phyloP scores from a whole-genome alignment of 1,284 basidiomycete genomes.

The Ustilago esculenta region DNA sequence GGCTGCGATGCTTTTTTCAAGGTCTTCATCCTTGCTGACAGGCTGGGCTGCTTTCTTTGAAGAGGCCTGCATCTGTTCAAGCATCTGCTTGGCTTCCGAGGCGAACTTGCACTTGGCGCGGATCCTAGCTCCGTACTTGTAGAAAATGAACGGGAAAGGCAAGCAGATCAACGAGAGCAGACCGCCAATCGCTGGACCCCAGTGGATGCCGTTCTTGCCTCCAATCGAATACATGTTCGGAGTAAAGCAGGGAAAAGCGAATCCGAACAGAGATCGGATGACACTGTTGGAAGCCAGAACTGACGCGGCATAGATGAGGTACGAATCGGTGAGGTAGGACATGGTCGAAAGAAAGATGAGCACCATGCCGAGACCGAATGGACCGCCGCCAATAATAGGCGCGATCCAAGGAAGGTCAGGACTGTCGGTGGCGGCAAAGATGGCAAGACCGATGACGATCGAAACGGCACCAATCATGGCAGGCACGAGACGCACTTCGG shows the following conservation, averaged over 20 bases:
- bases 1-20: conserved; percentile 12
- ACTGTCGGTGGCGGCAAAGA: conserved; percentile 53
- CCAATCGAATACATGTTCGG: conserved; percentile 70
- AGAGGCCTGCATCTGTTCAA: conserved; percentile 37
- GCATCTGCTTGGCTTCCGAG: conserved; percentile 32
- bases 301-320: conserved; percentile 70
- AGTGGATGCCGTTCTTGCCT: conserved; percentile 74
- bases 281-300: conserved; percentile 76
- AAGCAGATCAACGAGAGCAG: conserved; percentile 76
- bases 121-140: conserved; percentile 69
- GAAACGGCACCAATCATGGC: conserved; percentile 65
- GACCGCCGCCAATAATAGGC: conserved; percentile 46
- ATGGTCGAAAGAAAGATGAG: conserved; percentile 72
- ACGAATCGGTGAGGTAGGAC: conserved; percentile 71
- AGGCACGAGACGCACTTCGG: conserved; percentile 54
- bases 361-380: conserved; percentile 65
- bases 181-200: conserved; percentile 78
- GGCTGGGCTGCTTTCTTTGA: not conserved
- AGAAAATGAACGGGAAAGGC: conserved; percentile 74
- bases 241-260: conserved; percentile 71
- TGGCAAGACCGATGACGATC: conserved; percentile 69
- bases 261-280: conserved; percentile 75
- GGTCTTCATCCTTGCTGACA: conserved; percentile 11
- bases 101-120: conserved; percentile 68
- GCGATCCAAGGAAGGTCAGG: conserved; percentile 66